A percentile compares a stretch with the other conserved stretches of the same genome.
These are phyloP conservation scores for Coprinopsis strossmayeri DNA, from an alignment of 768 basidiomycete species.

Conservation along the genomic window DNA sequence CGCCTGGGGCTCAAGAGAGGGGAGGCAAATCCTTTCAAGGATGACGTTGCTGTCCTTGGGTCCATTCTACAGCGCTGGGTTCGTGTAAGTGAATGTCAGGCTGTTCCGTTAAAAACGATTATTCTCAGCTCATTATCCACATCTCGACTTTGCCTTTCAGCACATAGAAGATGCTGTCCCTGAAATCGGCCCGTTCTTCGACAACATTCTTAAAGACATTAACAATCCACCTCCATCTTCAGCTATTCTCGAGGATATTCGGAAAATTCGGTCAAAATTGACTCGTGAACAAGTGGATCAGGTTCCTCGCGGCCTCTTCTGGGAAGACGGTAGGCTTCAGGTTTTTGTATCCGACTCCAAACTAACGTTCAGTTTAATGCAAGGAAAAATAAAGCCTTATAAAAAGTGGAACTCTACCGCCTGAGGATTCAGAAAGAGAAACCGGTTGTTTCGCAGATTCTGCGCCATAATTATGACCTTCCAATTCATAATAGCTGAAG, in stretches of 20 bases:
- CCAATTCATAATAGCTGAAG: too few relatives aligned
- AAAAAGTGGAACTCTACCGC: too few relatives aligned
- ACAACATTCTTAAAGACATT: conserved; percentile 4
- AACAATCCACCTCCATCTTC: too few relatives aligned
- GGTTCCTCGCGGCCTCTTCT: background rate
- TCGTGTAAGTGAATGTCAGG: background rate
- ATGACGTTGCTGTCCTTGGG: background rate
- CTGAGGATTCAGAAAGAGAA: too few relatives aligned
- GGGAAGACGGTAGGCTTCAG: background rate
- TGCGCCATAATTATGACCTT: too few relatives aligned
- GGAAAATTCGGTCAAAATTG: background rate
- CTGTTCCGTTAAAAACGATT: too few relatives aligned
- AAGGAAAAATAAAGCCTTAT: too few relatives aligned
- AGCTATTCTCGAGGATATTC: background rate
- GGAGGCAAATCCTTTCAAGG: background rate
- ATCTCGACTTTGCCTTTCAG: background rate
- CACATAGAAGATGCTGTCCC: conserved; percentile 9
- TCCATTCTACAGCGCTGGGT: background rate
- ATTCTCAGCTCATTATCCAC: background rate
- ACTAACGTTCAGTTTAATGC: too few relatives aligned
- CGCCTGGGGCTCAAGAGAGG: background rate
- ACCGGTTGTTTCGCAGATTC: too few relatives aligned
- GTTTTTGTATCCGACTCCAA: background rate
- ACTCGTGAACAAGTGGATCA: background rate
- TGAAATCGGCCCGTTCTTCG: conserved; percentile 12